Evolutionary conservation across 352 stramenopile genomes (phyloP).

Genomic region (Globisporangium apiculatum): DNA sequence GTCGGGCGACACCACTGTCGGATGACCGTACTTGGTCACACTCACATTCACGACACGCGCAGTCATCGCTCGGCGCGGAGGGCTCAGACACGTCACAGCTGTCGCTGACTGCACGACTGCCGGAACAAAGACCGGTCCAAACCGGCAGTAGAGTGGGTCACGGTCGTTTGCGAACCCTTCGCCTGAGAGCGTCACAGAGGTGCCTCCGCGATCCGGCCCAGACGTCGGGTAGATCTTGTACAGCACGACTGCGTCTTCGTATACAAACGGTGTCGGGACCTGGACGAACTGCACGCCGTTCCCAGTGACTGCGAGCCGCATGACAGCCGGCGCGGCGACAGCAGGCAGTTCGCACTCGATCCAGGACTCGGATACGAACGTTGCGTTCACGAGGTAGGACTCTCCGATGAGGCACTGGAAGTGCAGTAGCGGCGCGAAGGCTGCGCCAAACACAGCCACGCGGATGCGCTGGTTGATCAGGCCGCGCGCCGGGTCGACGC

Average conservation of each 20-base stretch:
- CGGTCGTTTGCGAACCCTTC: constrained; percentile 21
- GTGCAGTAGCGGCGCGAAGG: constrained; percentile 18
- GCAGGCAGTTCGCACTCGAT: constrained; percentile 31
- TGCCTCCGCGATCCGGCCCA: constrained; percentile 39
- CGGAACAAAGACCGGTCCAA: constrained; percentile 22
- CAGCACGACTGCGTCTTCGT: constrained; percentile 32
- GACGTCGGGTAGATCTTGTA: constrained; percentile 30
- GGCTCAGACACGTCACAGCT: constrained; percentile 19
- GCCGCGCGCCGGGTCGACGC: constrained; percentile 17
- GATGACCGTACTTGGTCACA: constrained; percentile 13
- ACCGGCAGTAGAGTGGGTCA: constrained; percentile 23
- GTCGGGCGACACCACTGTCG: not conserved
- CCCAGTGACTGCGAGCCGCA: constrained; percentile 19
- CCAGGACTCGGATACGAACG: constrained; percentile 17
- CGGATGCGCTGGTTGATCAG: constrained; percentile 10
- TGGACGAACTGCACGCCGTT: constrained; percentile 27
- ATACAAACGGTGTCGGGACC: constrained; percentile 21
- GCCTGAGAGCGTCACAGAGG: constrained; percentile 20
- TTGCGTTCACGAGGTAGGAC: constrained; percentile 14
- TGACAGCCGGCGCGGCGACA: not conserved
- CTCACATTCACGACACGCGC: constrained; percentile 19
- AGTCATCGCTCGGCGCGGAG: constrained; percentile 11
- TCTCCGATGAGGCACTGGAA: constrained; percentile 39
- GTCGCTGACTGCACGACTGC: constrained; percentile 16
- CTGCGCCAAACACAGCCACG: constrained; percentile 20